phyloP scores from a whole-genome alignment of 805 yeast genomes.

The Lipomyces spencermartinsiae region DNA sequence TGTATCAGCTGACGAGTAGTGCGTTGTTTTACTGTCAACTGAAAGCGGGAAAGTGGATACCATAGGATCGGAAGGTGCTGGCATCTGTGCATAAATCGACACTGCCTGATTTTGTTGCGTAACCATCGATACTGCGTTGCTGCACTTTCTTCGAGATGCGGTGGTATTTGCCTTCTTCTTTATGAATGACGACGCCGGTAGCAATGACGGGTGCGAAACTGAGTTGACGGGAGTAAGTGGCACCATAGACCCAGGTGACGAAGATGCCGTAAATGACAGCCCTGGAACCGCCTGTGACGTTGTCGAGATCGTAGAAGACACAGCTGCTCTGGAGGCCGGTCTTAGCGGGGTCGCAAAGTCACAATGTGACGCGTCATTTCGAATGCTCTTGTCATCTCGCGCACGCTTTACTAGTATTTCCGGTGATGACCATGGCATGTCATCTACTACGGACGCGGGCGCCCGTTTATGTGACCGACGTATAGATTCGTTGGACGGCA shows the following conservation, averaged over 20 bases:
- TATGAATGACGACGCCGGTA: neutral
- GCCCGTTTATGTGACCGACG: slow-evolving; percentile 2
- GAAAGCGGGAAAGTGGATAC: slow-evolving; percentile 16
- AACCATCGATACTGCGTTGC: neutral
- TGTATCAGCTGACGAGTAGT: slow-evolving; percentile 13
- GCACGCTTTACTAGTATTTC: slow-evolving; percentile 29
- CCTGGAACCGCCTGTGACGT: slow-evolving; percentile 25
- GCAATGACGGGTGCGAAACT: neutral
- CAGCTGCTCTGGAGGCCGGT: slow-evolving; percentile 25
- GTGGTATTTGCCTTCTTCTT: slow-evolving; percentile 4
- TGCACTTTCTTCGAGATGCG: slow-evolving; percentile 10
- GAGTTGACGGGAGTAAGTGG: slow-evolving; percentile 34
- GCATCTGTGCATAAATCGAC: neutral
- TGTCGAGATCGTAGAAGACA: slow-evolving; percentile 10
- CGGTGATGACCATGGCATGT: slow-evolving; percentile 29
- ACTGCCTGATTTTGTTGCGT: neutral
- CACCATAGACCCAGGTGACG: slow-evolving; percentile 30
- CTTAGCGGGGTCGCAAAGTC: slow-evolving; percentile 35
- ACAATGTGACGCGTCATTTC: neutral
- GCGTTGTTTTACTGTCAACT: slow-evolving; percentile 6
- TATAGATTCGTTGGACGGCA: neutral
- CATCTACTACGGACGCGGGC: neutral
- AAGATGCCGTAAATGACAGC: slow-evolving; percentile 34
- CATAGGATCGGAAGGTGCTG: neutral
- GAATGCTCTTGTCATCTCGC: slow-evolving; percentile 8